Conservation (phyloP, 768 basidiomycete genomes). For the Boletus sensibilis region DNA sequence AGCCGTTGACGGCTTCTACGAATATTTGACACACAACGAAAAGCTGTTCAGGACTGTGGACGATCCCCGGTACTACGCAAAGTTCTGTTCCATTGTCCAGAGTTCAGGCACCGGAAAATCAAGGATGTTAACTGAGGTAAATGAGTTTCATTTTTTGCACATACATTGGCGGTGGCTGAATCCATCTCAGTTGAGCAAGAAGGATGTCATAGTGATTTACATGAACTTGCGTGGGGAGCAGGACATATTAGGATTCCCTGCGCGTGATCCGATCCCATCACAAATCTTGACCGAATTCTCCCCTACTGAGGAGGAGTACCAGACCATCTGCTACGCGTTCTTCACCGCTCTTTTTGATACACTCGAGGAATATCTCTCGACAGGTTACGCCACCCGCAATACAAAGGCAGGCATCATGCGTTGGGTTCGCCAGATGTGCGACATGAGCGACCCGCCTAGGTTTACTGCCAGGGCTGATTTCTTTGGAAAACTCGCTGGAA, state of each 20-base stretch:
- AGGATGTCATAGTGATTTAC: slow-evolving; percentile 17
- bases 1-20: no score
- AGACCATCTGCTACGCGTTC: no score
- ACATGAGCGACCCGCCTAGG: no score
- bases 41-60: background rate
- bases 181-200: background rate
- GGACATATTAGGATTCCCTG: slow-evolving; percentile 8
- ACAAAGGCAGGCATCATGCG: background rate
- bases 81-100: background rate
- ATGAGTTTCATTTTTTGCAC: background rate
- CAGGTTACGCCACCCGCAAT: background rate
- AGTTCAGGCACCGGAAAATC: slow-evolving; percentile 14
- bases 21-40: no score
- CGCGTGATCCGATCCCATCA: slow-evolving; percentile 12
- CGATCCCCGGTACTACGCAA: no score
- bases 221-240: slow-evolving; percentile 9
- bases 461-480: no score
- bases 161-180: background rate
- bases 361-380: background rate
- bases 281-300: slow-evolving; percentile 8
- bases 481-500: background rate
- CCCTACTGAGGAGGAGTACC: background rate
- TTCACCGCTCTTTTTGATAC: no score
- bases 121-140: slow-evolving; percentile 11
- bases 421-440: slow-evolving; percentile 1